phyloP scores from a whole-genome alignment of 2,329 filamentous ascomycete species.

The Ophiobolus disseminans region DNA sequence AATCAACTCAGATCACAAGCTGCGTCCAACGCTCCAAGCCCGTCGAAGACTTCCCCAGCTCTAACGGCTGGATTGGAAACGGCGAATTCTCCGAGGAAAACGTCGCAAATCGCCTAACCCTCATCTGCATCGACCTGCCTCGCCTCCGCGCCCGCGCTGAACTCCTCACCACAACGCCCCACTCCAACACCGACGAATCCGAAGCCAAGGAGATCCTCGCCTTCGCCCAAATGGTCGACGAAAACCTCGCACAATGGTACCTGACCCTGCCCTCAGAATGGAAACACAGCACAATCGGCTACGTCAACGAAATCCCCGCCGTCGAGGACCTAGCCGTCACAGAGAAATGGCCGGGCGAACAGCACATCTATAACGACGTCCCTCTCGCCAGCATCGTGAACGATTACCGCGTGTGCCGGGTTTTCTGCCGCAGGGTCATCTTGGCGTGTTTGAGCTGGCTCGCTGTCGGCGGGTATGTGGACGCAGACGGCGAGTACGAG shows the following conservation, averaged over 20 bases:
- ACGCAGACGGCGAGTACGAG: constrained; percentile 21
- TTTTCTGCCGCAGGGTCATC: constrained; percentile 50
- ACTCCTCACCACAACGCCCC: constrained; percentile 33
- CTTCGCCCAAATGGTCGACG: constrained; percentile 47
- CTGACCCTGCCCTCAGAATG: constrained; percentile 44
- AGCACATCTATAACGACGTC: constrained; percentile 50
- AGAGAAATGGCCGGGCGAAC: constrained; percentile 47
- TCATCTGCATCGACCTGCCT: constrained; percentile 50
- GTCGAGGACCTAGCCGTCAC: constrained; percentile 37
- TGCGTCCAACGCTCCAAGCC: constrained; percentile 50
- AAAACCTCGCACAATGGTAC: constrained; percentile 48
- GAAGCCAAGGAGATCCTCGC: constrained; percentile 45
- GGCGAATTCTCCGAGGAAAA: constrained; percentile 45
- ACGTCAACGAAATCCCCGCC: constrained; percentile 30
- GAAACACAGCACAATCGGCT: constrained; percentile 42
- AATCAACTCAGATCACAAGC: constrained; percentile 43
- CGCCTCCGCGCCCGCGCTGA: constrained; percentile 46
- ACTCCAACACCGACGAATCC: constrained; percentile 21
- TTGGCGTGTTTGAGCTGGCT: constrained; percentile 46
- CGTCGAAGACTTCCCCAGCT: constrained; percentile 47
- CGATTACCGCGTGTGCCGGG: constrained; percentile 51
- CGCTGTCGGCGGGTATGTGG: constrained; percentile 12
- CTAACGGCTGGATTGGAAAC: constrained; percentile 44
- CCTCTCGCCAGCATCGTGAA: constrained; percentile 50
- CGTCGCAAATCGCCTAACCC: constrained; percentile 49